Evolutionary conservation across 2,329 filamentous ascomycete genomes (phyloP).

Genomic region (Lachnellula occidentalis): DNA sequence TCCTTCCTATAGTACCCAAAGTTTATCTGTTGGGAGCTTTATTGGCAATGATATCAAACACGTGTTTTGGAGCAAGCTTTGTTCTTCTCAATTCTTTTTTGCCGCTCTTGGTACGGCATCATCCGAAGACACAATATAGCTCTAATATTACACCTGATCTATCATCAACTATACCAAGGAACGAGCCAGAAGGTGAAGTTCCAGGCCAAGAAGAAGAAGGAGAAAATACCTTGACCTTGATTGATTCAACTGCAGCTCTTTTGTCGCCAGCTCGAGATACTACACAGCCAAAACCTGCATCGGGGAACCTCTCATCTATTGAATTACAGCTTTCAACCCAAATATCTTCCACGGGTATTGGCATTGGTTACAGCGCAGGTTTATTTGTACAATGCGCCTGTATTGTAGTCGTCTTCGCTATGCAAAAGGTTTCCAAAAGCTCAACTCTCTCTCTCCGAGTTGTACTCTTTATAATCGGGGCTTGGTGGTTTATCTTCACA

Average conservation of each 20-base stretch:
- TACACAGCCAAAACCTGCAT: slow-evolving; percentile 32
- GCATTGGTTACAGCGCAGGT: slow-evolving; percentile 86
- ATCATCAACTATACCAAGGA: slow-evolving; percentile 15
- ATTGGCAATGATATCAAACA: slow-evolving; percentile 85
- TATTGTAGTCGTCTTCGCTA: slow-evolving; percentile 68
- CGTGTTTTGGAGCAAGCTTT: slow-evolving; percentile 90
- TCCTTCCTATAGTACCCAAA: slow-evolving; percentile 69
- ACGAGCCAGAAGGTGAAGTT: slow-evolving; percentile 13
- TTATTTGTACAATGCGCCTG: slow-evolving; percentile 77
- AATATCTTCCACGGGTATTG: slow-evolving; percentile 88
- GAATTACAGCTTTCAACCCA: slow-evolving; percentile 80
- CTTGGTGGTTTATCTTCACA: slow-evolving; percentile 92
- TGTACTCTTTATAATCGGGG: slow-evolving; percentile 78
- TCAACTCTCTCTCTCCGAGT: slow-evolving; percentile 81
- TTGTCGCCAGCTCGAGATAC: slow-evolving; percentile 29
- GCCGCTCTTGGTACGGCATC: slow-evolving; percentile 82
- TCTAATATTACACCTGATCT: slow-evolving; percentile 24
- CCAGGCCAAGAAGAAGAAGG: slow-evolving; percentile 9
- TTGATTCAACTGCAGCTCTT: slow-evolving; percentile 44
- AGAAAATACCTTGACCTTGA: slow-evolving; percentile 18
- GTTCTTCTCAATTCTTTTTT: slow-evolving; percentile 94
- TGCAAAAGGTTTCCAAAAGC: slow-evolving; percentile 46
- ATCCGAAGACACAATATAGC: slow-evolving; percentile 42
- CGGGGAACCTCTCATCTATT: slow-evolving; percentile 48
- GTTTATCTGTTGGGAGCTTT: slow-evolving; percentile 77